Evolutionary conservation across 1,284 basidiomycete species (phyloP), one percentile per base, ranked within the genome.

Genomic region (Mycosarcoma maydis): DNA sequence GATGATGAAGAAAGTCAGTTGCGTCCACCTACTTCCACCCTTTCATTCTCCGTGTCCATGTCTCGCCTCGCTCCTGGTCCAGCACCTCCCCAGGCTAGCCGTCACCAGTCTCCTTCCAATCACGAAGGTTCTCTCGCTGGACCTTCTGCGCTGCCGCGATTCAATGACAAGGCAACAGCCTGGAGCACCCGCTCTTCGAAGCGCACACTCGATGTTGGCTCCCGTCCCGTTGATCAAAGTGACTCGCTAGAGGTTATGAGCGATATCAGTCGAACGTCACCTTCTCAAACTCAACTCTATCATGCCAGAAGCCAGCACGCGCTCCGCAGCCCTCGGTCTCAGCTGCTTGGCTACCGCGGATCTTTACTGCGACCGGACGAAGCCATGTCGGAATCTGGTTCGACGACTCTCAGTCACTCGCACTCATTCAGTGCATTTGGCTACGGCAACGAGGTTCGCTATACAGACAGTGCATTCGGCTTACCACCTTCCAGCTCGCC

Each of bases 381-480:
- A 42, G 58, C 55, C 52, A 58, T 66, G 66, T 69, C 66, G 3
- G 69, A 70, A 20, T 58, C 62, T 11, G 54, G 47, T 11, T 67
- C 64, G 23, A 50, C 58, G 8, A 53, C 61, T 6, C 17, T 68
- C 26, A 65, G 59, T 33, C 60, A 69, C 36, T 72, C 67, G 23
- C 54, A 54, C 49, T 65, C 71, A 3, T 53, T 65, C 37, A 70
- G 48, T 46, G 61, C 68, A 6, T 76, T 70, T 36, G 73, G 71
- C 23, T 76, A 73, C 43, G 73, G 73, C 36, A 65, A 61, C 33
- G 71, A 76, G 54, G 32, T 64, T 11, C 48, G 73, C 27, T 64
- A 68, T 24, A 44, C 72, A 9, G 62, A 59, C 47, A 67, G 57
- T 30, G 41, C 52, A n/a, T 68, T 72, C 29, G 65, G 65, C 23